A percentile compares a stretch with the other conserved stretches of the same genome.
These are phyloP conservation scores for Waltiozyma sp. DNA, from an alignment of 1,139 yeast species.

Conservation along the genomic window DNA sequence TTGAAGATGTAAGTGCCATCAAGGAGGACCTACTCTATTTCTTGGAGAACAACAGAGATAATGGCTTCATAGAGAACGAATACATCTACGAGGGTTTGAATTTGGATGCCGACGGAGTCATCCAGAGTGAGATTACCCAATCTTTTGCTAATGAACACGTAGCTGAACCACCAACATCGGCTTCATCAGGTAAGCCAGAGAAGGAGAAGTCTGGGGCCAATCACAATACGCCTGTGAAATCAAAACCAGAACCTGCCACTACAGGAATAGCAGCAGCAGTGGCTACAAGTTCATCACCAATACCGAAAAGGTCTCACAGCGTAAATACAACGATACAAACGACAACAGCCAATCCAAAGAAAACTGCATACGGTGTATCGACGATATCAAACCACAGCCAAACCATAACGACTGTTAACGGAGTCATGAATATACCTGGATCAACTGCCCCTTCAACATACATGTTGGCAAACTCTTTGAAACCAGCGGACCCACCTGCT, in stretches of 20 bases:
- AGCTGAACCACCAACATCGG: conserved; percentile 7
- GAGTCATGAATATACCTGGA: no score
- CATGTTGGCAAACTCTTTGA: conserved; percentile 4
- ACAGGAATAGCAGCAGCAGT: no score
- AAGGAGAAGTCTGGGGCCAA: conserved; percentile 1
- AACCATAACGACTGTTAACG: background rate
- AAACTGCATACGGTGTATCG: background rate
- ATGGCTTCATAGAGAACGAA: conserved; percentile 67
- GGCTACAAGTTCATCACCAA: background rate
- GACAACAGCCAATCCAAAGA: background rate
- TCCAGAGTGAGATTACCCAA: conserved; percentile 35
- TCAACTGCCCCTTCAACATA: background rate
- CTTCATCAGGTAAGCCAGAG: conserved; percentile 1
- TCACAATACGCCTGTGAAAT: background rate
- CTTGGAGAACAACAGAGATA: conserved; percentile 61
- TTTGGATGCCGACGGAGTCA: conserved; percentile 43
- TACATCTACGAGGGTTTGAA: conserved; percentile 62
- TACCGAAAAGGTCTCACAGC: conserved; percentile 1
- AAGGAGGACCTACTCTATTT: conserved; percentile 65
- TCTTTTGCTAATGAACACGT: conserved; percentile 23
- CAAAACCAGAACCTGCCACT: background rate
- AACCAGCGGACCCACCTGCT: conserved; percentile 5
- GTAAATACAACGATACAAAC: conserved; percentile 1
- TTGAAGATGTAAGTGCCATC: conserved; percentile 48
- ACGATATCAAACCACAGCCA: background rate